phyloP scores from a whole-genome alignment of 139 green algal species.

The Chlamydomonas asymmetrica region DNA sequence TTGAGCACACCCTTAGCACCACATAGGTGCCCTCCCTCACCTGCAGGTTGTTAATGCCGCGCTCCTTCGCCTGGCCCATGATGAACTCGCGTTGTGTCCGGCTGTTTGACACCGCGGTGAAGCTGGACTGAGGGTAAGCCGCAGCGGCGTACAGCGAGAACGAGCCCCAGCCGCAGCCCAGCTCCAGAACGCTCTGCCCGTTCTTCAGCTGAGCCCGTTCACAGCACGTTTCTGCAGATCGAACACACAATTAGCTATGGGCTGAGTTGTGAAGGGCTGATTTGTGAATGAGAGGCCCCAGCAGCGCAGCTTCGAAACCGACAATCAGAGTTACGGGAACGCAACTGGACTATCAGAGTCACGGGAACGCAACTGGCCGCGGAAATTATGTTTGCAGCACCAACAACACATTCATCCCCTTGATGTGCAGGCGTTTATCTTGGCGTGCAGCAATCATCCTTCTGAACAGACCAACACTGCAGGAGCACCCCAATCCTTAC shows the following conservation, averaged over 20 bases:
- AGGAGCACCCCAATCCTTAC: slow-evolving; percentile 36
- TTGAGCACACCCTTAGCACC: background rate
- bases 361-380: too few relatives aligned
- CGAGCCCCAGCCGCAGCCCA: slow-evolving; percentile 97
- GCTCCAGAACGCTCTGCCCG: slow-evolving; percentile 86
- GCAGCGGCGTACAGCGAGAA: slow-evolving; percentile 84
- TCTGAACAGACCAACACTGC: too few relatives aligned
- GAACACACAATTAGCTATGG: too few relatives aligned
- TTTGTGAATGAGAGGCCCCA: too few relatives aligned
- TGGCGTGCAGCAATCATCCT: too few relatives aligned
- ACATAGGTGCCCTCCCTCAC: slow-evolving; percentile 14
- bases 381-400: too few relatives aligned
- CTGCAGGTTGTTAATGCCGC: slow-evolving; percentile 81
- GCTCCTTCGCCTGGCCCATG: slow-evolving; percentile 48
- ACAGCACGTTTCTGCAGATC: slow-evolving; percentile 83
- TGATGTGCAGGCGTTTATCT: too few relatives aligned
- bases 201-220: slow-evolving; percentile 76
- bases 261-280: too few relatives aligned
- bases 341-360: too few relatives aligned
- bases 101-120: slow-evolving; percentile 90
- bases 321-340: too few relatives aligned
- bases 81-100: slow-evolving; percentile 85
- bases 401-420: too few relatives aligned
- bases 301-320: too few relatives aligned
- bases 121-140: slow-evolving; percentile 38